Conservation (phyloP, 805 yeast genomes). For the Kodamaea kaohsiungensis region DNA sequence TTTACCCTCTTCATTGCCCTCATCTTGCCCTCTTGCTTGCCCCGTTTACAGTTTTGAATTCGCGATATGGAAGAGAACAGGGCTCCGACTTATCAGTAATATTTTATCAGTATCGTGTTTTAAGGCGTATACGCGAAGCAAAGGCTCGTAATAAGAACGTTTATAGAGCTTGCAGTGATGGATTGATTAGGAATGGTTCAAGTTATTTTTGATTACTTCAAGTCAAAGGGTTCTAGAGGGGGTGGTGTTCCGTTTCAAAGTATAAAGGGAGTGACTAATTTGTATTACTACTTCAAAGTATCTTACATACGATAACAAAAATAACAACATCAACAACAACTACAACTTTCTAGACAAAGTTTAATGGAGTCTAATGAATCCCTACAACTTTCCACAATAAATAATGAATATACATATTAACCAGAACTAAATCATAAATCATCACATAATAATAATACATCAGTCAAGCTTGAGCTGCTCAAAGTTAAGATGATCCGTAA, state of each 20-base stretch:
- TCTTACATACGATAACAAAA: too few relatives aligned
- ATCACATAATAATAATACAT: slow-evolving; percentile 1
- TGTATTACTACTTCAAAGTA: background rate
- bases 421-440: slow-evolving; percentile 4
- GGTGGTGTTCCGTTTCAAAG: background rate
- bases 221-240: background rate
- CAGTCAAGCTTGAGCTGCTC: slow-evolving; percentile 2
- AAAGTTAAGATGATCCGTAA: slow-evolving; percentile 5
- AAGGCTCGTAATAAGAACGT: background rate
- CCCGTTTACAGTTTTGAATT: background rate
- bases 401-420: slow-evolving; percentile 4
- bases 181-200: background rate
- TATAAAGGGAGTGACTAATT: background rate
- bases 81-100: background rate
- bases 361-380: background rate
- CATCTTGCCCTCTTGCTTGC: too few relatives aligned
- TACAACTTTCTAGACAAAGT: background rate
- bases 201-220: background rate
- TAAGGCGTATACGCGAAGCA: background rate
- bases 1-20: too few relatives aligned
- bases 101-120: background rate
- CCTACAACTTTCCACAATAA: slow-evolving; percentile 1
- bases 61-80: background rate
- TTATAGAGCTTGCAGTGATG: background rate
- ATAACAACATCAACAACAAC: too few relatives aligned